phyloP scores from a whole-genome alignment of 208 protist species.

The Acanthamoeba quina region DNA sequence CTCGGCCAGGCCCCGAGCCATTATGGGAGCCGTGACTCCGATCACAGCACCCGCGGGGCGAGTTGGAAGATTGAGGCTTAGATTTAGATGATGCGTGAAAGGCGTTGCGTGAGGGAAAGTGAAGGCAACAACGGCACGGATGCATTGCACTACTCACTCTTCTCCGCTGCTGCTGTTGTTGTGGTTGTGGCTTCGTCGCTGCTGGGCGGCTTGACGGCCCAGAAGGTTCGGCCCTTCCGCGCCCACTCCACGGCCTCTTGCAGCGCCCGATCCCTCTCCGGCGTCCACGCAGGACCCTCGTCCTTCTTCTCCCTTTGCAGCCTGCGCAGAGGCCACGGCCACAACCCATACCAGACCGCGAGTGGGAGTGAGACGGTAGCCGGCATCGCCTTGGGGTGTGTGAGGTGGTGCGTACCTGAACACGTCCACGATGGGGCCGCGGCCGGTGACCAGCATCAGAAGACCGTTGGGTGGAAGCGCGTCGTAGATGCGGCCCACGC shows the following conservation, averaged over 20 bases:
- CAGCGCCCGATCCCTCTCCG: background rate
- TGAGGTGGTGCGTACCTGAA: background rate
- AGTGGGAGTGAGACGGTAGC: background rate
- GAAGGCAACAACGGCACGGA: too few species aligned
- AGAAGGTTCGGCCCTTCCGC: slow-evolving; percentile 5
- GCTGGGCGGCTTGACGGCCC: background rate
- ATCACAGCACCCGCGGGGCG: too few species aligned
- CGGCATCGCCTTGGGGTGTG: background rate
- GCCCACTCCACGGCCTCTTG: background rate
- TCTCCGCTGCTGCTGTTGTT: too few species aligned
- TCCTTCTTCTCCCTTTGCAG: slow-evolving; percentile 8
- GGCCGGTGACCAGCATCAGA: background rate
- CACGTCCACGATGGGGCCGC: background rate
- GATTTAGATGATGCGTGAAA: too few species aligned
- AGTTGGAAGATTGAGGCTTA: too few species aligned
- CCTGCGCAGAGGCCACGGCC: background rate
- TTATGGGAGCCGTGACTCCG: too few species aligned
- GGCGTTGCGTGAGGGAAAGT: too few species aligned
- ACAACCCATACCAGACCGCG: background rate
- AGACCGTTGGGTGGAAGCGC: slow-evolving; percentile 2
- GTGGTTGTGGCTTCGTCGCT: too few species aligned
- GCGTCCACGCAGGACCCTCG: background rate
- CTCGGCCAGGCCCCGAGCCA: too few species aligned
- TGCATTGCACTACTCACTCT: too few species aligned
- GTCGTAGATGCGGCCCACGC: slow-evolving; percentile 8